These are phyloP conservation scores for Lentinus tigrinus DNA, from an alignment of 768 basidiomycete genomes.

Conservation along the genomic window DNA sequence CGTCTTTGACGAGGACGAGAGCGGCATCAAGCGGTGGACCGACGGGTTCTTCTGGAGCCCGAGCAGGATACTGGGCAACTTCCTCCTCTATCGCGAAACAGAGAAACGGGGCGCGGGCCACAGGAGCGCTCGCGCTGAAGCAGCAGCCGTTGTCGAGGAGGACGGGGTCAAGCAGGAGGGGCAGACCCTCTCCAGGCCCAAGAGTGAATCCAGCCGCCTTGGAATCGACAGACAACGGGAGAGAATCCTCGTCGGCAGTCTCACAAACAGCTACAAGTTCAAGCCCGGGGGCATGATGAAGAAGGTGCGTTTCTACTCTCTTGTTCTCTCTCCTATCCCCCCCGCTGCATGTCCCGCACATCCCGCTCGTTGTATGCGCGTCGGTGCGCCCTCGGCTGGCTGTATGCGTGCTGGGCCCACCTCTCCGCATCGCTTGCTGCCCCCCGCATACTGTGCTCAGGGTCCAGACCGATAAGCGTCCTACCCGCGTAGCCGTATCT, in stretches of 20 bases:
- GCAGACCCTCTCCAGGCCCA: conserved; percentile 62
- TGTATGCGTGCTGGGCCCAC: not conserved
- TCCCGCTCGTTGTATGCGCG: not conserved
- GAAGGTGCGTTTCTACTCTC: conserved; percentile 59
- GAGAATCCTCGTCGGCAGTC: conserved; percentile 79
- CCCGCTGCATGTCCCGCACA: not conserved
- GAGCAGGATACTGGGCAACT: conserved; percentile 89
- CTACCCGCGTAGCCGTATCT: not conserved
- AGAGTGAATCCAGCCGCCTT: conserved; percentile 45
- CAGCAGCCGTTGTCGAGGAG: conserved; percentile 39
- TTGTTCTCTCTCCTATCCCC: not conserved
- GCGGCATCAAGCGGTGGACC: conserved; percentile 97
- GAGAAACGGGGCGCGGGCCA: conserved; percentile 77
- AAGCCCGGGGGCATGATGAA: conserved; percentile 94
- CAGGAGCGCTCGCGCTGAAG: conserved; percentile 47
- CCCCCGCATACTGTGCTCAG: not conserved
- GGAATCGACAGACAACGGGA: conserved; percentile 74
- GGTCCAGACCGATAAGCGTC: conserved; percentile 6
- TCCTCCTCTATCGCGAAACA: conserved; percentile 92
- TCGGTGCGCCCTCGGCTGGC: not conserved
- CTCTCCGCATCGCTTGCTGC: no score
- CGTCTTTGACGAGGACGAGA: conserved; percentile 96
- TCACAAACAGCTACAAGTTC: conserved; percentile 94
- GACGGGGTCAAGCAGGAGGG: conserved; percentile 26
- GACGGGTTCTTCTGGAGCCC: conserved; percentile 98